Evolutionary conservation across 2,329 filamentous ascomycete genomes (phyloP), one percentile per base, ranked within the genome.

Genomic region (Amylocarpus encephaloides): DNA sequence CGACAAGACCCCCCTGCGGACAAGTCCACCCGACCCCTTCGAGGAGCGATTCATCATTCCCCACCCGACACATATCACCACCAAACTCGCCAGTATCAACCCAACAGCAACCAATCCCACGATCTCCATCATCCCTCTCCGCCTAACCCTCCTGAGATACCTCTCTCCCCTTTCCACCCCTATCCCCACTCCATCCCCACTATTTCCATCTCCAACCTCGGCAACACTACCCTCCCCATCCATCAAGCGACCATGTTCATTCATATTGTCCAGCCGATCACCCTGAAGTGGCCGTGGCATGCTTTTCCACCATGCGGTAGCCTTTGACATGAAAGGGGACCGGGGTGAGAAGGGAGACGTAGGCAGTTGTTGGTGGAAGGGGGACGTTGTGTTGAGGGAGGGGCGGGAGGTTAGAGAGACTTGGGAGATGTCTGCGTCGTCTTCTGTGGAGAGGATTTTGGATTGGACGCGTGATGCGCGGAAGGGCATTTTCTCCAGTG

Each of bases 51-150:
- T 16, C 7, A 39, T 15, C 36, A 39, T 39, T 15, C 36, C 33
- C 32, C 33, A 46, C 18, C 33, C 66, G 62, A 67, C 42, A 44
- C 59, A 67, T 51, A 51, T 15, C 29, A 52, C 47, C 34, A 50
- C 48, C 26, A 53, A 13, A 16, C 39, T 46, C 32, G 49, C 34
- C 45, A 53, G 7, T 11, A 36, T 18, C 6, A 46, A 22, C 22
- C 51, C 46, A 13, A 33, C 34, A n/a, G 35, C 45, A 1, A 29
- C 49, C 26, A 55, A 30, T 12, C 43, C 50, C 19, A 36, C 29
- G 5, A 56, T 16, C 43, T 53, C 51, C 18, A 45, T 18, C 6
- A 43, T 32, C 3, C 42, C 32, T 18, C 19, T 51, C 10, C 45
- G 6, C 32, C 43, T 45, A 10, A 15, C 12, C n/a, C 35, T 34